These are phyloP conservation scores for Rubia yunnanensis DNA, from an alignment of 257 asterid genomes.

Conservation along the genomic window DNA sequence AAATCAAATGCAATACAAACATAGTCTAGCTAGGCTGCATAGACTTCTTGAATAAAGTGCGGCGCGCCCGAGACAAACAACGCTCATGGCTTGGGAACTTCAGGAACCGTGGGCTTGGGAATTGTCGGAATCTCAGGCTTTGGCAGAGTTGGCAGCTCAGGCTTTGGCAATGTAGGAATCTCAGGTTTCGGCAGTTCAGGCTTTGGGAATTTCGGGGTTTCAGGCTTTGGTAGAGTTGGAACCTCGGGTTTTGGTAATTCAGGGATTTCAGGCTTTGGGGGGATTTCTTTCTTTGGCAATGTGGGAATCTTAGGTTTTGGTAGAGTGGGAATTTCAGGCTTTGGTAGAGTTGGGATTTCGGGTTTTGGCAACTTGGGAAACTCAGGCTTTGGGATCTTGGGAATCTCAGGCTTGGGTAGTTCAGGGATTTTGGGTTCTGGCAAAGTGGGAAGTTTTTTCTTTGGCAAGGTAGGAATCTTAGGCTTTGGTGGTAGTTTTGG, in stretches of 20 bases:
- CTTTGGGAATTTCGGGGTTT: neutral
- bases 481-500: constrained; percentile 31
- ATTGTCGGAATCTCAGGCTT: neutral
- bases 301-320: constrained; percentile 4
- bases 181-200: constrained; percentile 8
- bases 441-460: too few relatives aligned
- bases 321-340: neutral
- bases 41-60: constrained; percentile 5
- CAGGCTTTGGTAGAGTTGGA: neutral
- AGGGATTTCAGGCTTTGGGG: constrained; percentile 22
- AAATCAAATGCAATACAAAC: neutral
- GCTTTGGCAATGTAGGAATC: neutral
- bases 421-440: constrained; percentile 19
- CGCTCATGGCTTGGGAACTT: constrained; percentile 8
- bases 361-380: constrained; percentile 9
- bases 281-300: constrained; percentile 14
- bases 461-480: constrained; percentile 8
- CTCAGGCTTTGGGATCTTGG: constrained; percentile 19
- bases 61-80: neutral
- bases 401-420: constrained; percentile 19
- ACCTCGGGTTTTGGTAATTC: constrained; percentile 16
- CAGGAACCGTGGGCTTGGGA: neutral
- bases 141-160: neutral
- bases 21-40: neutral
- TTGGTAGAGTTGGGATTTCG: neutral